Evolutionary conservation across 352 stramenopile genomes (phyloP).

Genomic region (Phytophthora chlamydospora): DNA sequence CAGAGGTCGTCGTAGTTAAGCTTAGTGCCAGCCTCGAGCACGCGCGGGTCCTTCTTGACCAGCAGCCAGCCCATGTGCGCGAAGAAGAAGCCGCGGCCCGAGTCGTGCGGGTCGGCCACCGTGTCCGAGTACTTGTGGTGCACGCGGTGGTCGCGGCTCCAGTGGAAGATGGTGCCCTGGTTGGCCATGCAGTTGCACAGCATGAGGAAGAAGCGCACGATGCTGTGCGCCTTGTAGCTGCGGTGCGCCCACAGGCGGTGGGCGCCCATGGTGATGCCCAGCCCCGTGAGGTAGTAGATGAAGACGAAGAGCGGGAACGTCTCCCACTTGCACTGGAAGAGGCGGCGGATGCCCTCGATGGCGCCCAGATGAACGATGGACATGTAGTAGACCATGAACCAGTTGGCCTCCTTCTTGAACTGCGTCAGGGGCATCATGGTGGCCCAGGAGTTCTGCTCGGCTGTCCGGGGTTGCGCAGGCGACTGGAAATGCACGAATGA

Average conservation of each 20-base stretch:
- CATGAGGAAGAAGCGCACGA: constrained; percentile 96
- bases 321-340: constrained; percentile 82
- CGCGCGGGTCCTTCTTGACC: constrained; percentile 96
- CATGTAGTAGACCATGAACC: constrained; percentile 98
- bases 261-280: constrained; percentile 98
- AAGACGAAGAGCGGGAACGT: constrained; percentile 92
- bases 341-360: constrained; percentile 83
- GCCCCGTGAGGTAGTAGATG: constrained; percentile 94
- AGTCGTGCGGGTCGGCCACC: constrained; percentile 94
- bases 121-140: constrained; percentile 99
- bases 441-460: not conserved
- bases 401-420: constrained; percentile 93
- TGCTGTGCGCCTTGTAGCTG: constrained; percentile 94
- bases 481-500: constrained; percentile 41
- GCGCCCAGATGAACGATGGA: constrained; percentile 93
- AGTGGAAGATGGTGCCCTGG: constrained; percentile 99
- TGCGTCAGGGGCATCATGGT: constrained; percentile 66
- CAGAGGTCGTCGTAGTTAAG: constrained; percentile 98
- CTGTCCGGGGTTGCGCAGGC: constrained; percentile 12
- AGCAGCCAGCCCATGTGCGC: constrained; percentile 99
- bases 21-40: constrained; percentile 91
- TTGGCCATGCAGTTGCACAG: constrained; percentile 98
- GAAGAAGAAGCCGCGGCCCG: constrained; percentile 98
- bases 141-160: constrained; percentile 97
- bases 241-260: constrained; percentile 98